These are phyloP conservation scores for Rhizopus delemar DNA, from an alignment of 371 early-diverging fungal species.

Conservation along the genomic window DNA sequence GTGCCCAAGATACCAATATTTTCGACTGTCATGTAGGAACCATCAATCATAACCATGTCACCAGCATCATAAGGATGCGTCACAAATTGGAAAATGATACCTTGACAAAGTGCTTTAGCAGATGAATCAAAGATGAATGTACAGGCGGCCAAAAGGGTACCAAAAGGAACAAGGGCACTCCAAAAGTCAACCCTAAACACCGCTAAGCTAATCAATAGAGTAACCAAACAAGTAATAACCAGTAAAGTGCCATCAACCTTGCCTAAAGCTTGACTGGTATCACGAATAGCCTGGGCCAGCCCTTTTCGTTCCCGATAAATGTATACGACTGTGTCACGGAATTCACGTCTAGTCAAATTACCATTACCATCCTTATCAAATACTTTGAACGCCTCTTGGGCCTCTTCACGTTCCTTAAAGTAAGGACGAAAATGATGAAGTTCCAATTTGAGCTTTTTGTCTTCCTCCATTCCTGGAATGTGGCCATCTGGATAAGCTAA, in stretches of 20 bases:
- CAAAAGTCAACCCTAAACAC: conserved; percentile 61
- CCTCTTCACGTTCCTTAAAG: conserved; percentile 56
- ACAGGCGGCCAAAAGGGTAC: conserved; percentile 60
- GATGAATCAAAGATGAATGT: conserved; percentile 69
- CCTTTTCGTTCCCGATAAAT: conserved; percentile 70
- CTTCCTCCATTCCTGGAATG: conserved; percentile 17
- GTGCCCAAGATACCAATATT: conserved; percentile 79
- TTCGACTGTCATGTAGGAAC: conserved; percentile 64
- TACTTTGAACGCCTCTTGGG: conserved; percentile 63
- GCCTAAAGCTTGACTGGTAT: conserved; percentile 69
- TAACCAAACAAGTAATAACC: conserved; percentile 44
- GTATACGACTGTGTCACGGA: conserved; percentile 61
- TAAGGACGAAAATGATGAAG: conserved; percentile 56
- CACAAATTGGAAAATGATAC: conserved; percentile 67
- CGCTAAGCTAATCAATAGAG: conserved; percentile 47
- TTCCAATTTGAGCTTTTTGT: conserved; percentile 27
- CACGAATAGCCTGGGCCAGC: conserved; percentile 62
- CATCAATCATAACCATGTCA: conserved; percentile 75
- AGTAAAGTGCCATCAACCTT: conserved; percentile 67
- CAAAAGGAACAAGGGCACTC: conserved; percentile 51
- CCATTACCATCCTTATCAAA: conserved; percentile 78
- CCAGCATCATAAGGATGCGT: conserved; percentile 75
- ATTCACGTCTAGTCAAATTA: conserved; percentile 65
- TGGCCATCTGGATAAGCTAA: conserved; percentile 37
- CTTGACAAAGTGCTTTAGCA: conserved; percentile 59